These are phyloP conservation scores for Daedaleopsis sinensis DNA, from an alignment of 768 basidiomycete genomes.

Conservation along the genomic window DNA sequence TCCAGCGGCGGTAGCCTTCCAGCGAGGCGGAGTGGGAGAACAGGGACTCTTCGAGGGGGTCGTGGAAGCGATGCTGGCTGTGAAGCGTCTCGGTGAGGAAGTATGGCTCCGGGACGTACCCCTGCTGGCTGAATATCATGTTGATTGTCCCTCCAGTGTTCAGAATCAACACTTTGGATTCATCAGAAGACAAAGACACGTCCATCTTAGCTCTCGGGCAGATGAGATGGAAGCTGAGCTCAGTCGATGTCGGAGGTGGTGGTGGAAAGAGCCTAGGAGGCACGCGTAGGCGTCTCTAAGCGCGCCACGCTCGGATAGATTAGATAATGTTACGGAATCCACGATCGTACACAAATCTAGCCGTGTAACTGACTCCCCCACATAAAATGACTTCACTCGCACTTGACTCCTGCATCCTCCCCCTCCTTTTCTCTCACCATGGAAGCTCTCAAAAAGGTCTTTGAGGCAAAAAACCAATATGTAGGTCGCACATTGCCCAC, in stretches of 20 bases:
- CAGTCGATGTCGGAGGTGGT: neutral
- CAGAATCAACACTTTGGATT: constrained; percentile 82
- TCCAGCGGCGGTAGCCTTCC: constrained; percentile 81
- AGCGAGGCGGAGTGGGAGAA: constrained; percentile 82
- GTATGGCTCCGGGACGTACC: constrained; percentile 85
- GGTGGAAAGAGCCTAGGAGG: too few relatives aligned
- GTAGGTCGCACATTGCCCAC: constrained; percentile 33
- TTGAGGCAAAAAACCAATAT: constrained; percentile 63
- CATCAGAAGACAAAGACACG: constrained; percentile 53
- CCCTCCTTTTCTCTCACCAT: constrained; percentile 39
- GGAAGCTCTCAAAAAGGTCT: constrained; percentile 73
- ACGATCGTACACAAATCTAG: neutral
- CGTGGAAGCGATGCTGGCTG: constrained; percentile 88
- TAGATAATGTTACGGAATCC: constrained; percentile 15
- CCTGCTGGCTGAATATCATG: constrained; percentile 77
- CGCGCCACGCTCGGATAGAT: constrained; percentile 11
- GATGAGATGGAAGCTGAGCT: constrained; percentile 11
- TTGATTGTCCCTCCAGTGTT: constrained; percentile 94
- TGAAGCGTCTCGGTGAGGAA: constrained; percentile 84
- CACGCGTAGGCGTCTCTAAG: too few relatives aligned
- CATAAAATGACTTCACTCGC: constrained; percentile 19
- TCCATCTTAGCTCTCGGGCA: constrained; percentile 43
- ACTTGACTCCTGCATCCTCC: constrained; percentile 15
- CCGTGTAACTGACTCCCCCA: constrained; percentile 1
- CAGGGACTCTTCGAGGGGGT: constrained; percentile 84